A percentile compares a stretch with the other conserved stretches of the same genome.
These are phyloP conservation scores for Sporodiniella umbellata DNA, from an alignment of 371 early-diverging fungal species.

Conservation along the genomic window DNA sequence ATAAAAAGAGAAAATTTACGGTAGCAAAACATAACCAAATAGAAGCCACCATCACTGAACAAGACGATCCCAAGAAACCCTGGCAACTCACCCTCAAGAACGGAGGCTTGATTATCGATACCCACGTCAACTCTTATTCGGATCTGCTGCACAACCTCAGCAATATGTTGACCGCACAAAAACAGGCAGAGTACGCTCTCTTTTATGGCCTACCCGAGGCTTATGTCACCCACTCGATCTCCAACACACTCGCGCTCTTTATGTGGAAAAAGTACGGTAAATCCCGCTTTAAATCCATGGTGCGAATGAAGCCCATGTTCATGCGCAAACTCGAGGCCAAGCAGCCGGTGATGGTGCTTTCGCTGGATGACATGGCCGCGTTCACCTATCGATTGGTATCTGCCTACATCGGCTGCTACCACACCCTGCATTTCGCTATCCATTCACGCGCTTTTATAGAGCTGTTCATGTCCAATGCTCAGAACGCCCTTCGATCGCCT, in stretches of 20 bases:
- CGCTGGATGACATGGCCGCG: neutral
- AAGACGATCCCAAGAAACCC: neutral
- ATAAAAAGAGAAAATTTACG: neutral
- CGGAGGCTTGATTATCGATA: constrained; percentile 26
- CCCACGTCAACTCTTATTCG: constrained; percentile 26
- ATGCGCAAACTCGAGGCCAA: neutral
- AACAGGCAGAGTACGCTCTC: constrained; percentile 8
- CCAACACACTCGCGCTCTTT: constrained; percentile 9
- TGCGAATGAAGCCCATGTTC: constrained; percentile 6
- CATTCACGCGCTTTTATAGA: constrained; percentile 22
- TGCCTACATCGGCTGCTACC: constrained; percentile 24
- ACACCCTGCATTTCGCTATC: constrained; percentile 19
- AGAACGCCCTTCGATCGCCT: constrained; percentile 14
- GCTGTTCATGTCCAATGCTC: constrained; percentile 8
- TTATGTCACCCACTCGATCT: neutral
- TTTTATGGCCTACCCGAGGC: constrained; percentile 3
- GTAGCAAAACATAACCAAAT: constrained; percentile 1
- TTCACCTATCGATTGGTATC: constrained; percentile 20
- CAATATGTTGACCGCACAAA: constrained; percentile 20
- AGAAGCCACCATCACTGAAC: constrained; percentile 3
- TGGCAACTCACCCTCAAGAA: constrained; percentile 35
- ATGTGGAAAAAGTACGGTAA: constrained; percentile 35
- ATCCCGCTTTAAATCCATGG: constrained; percentile 23
- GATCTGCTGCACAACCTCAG: constrained; percentile 23
- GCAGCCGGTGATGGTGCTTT: neutral